Percentiles rank a stretch among this genome's conserved stretches.
These are phyloP conservation scores for Rhodotorula sp. DNA, from an alignment of 1,284 basidiomycete species.

Conservation along the genomic window DNA sequence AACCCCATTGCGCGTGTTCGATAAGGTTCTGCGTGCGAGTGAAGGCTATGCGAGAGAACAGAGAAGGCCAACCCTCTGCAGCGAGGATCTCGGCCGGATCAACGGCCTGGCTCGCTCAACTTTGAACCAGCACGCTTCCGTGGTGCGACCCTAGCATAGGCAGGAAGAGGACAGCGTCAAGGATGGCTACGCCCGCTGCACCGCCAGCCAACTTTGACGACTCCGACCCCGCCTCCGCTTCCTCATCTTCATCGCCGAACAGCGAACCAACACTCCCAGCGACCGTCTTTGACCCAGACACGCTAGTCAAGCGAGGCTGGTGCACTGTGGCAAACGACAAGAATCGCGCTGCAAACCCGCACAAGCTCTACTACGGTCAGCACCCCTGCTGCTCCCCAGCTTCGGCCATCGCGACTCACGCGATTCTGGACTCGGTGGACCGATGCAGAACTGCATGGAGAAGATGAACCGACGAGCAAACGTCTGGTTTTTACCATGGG, in stretches of 20 bases:
- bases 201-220: no score
- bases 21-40: no score
- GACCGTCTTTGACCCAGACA: constrained; percentile 7
- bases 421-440: neutral
- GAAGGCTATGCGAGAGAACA: neutral
- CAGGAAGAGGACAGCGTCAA: neutral
- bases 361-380: constrained; percentile 41
- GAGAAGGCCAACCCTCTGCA: neutral
- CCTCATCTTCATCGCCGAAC: no score
- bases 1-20: constrained; percentile 9
- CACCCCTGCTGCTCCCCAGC: neutral
- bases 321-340: constrained; percentile 12
- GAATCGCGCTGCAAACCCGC: neutral
- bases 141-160: neutral
- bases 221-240: no score
- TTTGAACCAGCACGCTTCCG: no score
- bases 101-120: no score
- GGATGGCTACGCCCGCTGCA: neutral
- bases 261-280: neutral
- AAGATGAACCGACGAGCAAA: constrained; percentile 13
- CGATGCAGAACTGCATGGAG: constrained; percentile 38
- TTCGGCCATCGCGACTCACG: neutral
- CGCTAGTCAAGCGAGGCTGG: constrained; percentile 18
- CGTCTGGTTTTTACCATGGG: constrained; percentile 46
- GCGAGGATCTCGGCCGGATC: neutral